A percentile compares a stretch with the other conserved stretches of the same genome.
phyloP scores from a whole-genome alignment of 805 yeast genomes.

The Millerago galiae region DNA sequence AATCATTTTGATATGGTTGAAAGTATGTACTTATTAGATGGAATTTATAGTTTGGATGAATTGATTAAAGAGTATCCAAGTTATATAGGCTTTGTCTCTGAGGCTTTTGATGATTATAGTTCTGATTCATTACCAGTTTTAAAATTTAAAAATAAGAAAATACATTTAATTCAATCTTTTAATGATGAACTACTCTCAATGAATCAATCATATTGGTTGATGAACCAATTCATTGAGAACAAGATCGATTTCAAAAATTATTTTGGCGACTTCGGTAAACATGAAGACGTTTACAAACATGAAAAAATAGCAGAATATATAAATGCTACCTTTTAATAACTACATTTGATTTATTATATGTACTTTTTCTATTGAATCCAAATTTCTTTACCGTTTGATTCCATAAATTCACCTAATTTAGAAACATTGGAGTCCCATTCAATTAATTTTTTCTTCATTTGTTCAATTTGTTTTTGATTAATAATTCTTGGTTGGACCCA shows the following conservation, averaged over 20 bases:
- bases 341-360: background rate
- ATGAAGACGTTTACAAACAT: conserved; percentile 55
- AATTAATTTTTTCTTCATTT: conserved; percentile 65
- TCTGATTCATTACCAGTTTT: background rate
- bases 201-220: conserved; percentile 41
- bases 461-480: conserved; percentile 70
- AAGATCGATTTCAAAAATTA: conserved; percentile 17
- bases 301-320: conserved; percentile 31
- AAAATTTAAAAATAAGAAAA: conserved; percentile 6
- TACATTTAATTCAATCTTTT: conserved; percentile 51
- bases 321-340: conserved; percentile 10
- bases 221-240: conserved; percentile 25
- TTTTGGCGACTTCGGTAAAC: conserved; percentile 46
- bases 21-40: conserved; percentile 48
- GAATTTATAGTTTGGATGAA: conserved; percentile 52
- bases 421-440: conserved; percentile 77
- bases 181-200: conserved; percentile 59
- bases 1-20: conserved; percentile 8
- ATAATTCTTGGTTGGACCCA: conserved; percentile 98
- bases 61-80: conserved; percentile 55
- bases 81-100: conserved; percentile 48
- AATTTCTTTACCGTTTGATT: conserved; percentile 52
- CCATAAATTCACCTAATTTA: conserved; percentile 55
- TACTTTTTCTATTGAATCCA: conserved; percentile 39
- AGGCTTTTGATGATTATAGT: conserved; percentile 43